These are phyloP conservation scores for Calocera cornea DNA, from an alignment of 768 basidiomycete species.

Conservation along the genomic window DNA sequence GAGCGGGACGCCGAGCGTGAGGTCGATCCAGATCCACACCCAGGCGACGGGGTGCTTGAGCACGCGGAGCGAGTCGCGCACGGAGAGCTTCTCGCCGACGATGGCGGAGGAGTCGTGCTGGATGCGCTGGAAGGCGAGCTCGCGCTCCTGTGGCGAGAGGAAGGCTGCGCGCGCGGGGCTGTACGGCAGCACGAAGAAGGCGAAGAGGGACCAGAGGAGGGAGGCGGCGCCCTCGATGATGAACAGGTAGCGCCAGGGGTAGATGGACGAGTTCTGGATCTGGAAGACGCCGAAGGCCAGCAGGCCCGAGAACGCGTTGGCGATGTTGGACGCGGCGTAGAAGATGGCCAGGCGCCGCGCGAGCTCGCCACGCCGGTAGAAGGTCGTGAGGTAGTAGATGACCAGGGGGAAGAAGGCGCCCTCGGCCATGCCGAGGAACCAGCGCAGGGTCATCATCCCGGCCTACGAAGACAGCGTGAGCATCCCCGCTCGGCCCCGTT, in stretches of 20 bases:
- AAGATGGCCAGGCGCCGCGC: slow-evolving; percentile 39
- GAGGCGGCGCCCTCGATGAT: slow-evolving; percentile 35
- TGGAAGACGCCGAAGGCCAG: slow-evolving; percentile 42
- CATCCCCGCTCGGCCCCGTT: no score
- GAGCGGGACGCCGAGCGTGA: slow-evolving; percentile 29
- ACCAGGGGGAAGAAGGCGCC: slow-evolving; percentile 35
- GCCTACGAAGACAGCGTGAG: slow-evolving; percentile 11
- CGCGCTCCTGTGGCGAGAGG: no score
- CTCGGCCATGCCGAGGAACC: slow-evolving; percentile 40
- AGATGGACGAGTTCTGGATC: slow-evolving; percentile 30
- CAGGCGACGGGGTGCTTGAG: not conserved
- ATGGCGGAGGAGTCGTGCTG: slow-evolving; percentile 35
- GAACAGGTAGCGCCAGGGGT: slow-evolving; percentile 40
- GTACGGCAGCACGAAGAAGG: slow-evolving; percentile 34
- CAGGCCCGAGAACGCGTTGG: slow-evolving; percentile 19
- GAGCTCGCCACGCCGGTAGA: slow-evolving; percentile 38
- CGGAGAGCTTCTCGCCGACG: slow-evolving; percentile 30
- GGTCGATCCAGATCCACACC: slow-evolving; percentile 12
- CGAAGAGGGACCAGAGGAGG: slow-evolving; percentile 31
- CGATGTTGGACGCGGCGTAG: slow-evolving; percentile 26
- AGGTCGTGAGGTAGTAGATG: slow-evolving; percentile 39
- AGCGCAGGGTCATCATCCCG: slow-evolving; percentile 36
- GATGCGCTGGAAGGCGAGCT: slow-evolving; percentile 23
- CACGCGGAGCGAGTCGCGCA: slow-evolving; percentile 27
- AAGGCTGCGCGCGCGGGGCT: no score